Conservation (phyloP, 2,329 filamentous ascomycete genomes). For the Verticillium longisporum region DNA sequence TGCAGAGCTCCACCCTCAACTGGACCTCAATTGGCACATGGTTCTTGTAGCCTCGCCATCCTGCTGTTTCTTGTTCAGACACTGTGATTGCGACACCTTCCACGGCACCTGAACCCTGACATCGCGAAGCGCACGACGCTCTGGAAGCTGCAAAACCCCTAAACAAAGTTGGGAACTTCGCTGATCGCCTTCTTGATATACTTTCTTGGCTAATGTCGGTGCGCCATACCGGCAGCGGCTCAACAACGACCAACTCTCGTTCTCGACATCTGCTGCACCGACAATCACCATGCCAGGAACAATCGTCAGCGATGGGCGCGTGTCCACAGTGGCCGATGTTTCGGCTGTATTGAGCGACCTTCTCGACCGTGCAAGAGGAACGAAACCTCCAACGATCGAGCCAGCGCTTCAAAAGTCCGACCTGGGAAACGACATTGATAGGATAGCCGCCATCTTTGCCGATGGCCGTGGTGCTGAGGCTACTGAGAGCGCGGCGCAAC, state of each 20-base stretch:
- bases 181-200: neutral
- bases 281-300: constrained; percentile 38
- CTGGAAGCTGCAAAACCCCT: no score
- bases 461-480: constrained; percentile 17
- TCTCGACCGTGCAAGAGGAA: constrained; percentile 48
- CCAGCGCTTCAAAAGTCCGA: constrained; percentile 68
- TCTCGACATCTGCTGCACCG: neutral
- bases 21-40: neutral
- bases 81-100: neutral
- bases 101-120: neutral
- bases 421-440: constrained; percentile 42
- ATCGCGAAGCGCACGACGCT: neutral
- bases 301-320: constrained; percentile 36
- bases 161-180: neutral
- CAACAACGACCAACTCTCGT: neutral
- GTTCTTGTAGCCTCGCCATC: neutral
- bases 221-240: neutral
- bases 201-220: neutral
- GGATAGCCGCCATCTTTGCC: constrained; percentile 35
- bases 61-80: neutral
- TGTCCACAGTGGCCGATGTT: constrained; percentile 48
- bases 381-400: constrained; percentile 61
- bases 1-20: neutral
- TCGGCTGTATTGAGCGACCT: constrained; percentile 47
- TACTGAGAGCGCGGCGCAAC: constrained; percentile 20